These are phyloP conservation scores for Cornus controversa DNA, from an alignment of 148 eudicot species.

Conservation along the genomic window DNA sequence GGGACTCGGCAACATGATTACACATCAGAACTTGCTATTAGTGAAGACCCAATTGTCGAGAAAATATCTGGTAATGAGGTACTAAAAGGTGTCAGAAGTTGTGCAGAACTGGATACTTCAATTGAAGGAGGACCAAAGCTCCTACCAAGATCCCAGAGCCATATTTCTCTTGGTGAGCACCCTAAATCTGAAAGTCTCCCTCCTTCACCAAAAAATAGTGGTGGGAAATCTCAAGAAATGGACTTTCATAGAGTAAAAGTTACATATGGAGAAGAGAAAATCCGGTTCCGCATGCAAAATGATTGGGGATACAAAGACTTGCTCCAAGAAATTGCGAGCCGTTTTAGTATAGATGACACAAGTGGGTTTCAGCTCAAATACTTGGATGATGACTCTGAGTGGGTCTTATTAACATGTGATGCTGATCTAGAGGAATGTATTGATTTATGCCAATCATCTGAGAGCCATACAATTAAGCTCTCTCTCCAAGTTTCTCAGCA, in stretches of 20 bases:
- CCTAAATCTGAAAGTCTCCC: constrained; percentile 31
- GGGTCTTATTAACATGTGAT: constrained; percentile 83
- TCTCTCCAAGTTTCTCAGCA: constrained; percentile 39
- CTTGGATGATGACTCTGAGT: constrained; percentile 85
- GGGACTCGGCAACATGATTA: constrained; percentile 50
- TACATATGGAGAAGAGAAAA: constrained; percentile 66
- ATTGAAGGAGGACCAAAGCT: constrained; percentile 24
- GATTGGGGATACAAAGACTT: constrained; percentile 55
- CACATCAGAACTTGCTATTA: constrained; percentile 18
- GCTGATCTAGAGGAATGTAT: constrained; percentile 86
- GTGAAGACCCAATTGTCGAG: constrained; percentile 24
- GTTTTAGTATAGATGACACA: constrained; percentile 62
- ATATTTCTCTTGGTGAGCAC: constrained; percentile 35
- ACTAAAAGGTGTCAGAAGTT: constrained; percentile 58
- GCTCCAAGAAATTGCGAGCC: constrained; percentile 53
- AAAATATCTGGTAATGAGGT: constrained; percentile 27
- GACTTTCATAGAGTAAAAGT: constrained; percentile 61
- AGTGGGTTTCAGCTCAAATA: constrained; percentile 70
- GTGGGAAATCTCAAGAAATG: constrained; percentile 26
- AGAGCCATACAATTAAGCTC: constrained; percentile 58
- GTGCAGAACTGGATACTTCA: constrained; percentile 45
- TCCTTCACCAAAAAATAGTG: constrained; percentile 24
- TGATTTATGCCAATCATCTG: constrained; percentile 51
- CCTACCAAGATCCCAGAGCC: constrained; percentile 51
- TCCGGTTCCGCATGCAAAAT: constrained; percentile 61